Base-by-base conservation (phyloP, 2,329 filamentous ascomycete species). In the Nemania sp. region DNA sequence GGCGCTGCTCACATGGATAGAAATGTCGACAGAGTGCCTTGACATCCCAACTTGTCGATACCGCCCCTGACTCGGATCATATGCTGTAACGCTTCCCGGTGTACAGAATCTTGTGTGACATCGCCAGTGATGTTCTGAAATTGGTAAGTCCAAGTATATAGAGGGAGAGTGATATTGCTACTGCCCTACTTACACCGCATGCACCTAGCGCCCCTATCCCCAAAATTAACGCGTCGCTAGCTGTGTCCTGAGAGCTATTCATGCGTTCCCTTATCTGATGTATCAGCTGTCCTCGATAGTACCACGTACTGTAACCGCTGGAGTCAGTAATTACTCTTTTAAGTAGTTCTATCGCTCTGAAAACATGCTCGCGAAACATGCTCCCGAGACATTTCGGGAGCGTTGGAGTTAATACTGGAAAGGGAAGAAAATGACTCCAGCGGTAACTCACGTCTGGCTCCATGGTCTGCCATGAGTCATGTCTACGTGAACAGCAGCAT, bases 81-180 rank as follows among this genome's bases (percentile, higher is more conserved):
- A 49, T 49, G 45, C n/a, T 49, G 45, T 49, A 49, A 49, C n/a
- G 45, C 45, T 49, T 49, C n/a, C n/a, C 45, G 45, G 45, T 49
- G 45, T 49, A 49, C 45, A 49, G n/a, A 49, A 49, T 49, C 45
- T 49, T 49, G 45, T 49, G 45, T 49, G 22, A 49, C 45, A 49
- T 49, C 45, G 20, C 45, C 45, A 49, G 45, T 49, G 22, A 49
- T 20, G 22, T 49, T 49, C 45, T 49, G 24, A 49, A 49, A 24
- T 49, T 24, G n/a, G 45, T 49, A n/a, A 49, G 45, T 22, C 45
- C 45, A 49, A 49, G 45, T 24, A 24, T 49, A 24, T 24, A 24
- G 22, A 49, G 22, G 45, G 45, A 20, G 45, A 22, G n/a, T 49
- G n/a, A 49, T 11, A 24, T 49, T 11, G 22, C n/a, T 22, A 24